Evolutionary conservation across 495 filamentous ascomycete genomes (phyloP).

Genomic region (Aspergillus baeticus): DNA sequence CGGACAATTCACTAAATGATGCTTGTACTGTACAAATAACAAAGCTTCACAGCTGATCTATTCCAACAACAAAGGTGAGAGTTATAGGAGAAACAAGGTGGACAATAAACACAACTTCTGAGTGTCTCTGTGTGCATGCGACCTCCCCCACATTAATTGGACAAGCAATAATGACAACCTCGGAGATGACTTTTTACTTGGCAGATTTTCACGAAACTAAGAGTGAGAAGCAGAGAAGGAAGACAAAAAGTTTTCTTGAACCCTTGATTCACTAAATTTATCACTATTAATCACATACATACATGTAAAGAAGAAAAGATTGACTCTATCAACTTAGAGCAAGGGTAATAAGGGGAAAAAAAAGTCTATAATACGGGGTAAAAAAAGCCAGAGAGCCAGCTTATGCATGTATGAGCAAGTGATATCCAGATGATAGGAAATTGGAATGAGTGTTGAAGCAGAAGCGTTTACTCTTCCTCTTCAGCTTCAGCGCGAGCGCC

Average conservation of each 20-base stretch:
- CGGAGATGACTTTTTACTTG: slow-evolving; percentile 3
- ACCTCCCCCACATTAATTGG: slow-evolving; percentile 6
- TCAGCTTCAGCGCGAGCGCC: slow-evolving; percentile 59
- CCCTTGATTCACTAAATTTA: slow-evolving; percentile 43
- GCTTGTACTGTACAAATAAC: background rate
- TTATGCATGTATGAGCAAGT: slow-evolving; percentile 35
- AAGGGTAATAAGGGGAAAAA: slow-evolving; percentile 29
- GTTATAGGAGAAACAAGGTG: background rate
- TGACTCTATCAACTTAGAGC: slow-evolving; percentile 37
- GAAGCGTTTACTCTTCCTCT: slow-evolving; percentile 60
- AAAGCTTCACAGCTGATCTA: slow-evolving; percentile 3
- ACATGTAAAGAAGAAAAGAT: slow-evolving; percentile 45
- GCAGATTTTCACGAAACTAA: background rate
- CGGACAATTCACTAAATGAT: background rate
- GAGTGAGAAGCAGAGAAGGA: too few species aligned
- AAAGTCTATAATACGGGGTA: slow-evolving; percentile 49
- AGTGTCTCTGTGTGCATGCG: background rate
- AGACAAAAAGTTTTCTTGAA: slow-evolving; percentile 33
- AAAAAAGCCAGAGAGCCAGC: slow-evolving; percentile 25
- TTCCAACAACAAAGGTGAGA: slow-evolving; percentile 7
- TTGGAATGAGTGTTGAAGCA: slow-evolving; percentile 29
- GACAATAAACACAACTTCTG: background rate
- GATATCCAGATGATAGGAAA: slow-evolving; percentile 29
- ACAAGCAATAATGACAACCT: background rate
- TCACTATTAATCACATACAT: slow-evolving; percentile 54